These are phyloP conservation scores for Rossbeevera mucosa DNA, from an alignment of 768 basidiomycete genomes.

Conservation along the genomic window DNA sequence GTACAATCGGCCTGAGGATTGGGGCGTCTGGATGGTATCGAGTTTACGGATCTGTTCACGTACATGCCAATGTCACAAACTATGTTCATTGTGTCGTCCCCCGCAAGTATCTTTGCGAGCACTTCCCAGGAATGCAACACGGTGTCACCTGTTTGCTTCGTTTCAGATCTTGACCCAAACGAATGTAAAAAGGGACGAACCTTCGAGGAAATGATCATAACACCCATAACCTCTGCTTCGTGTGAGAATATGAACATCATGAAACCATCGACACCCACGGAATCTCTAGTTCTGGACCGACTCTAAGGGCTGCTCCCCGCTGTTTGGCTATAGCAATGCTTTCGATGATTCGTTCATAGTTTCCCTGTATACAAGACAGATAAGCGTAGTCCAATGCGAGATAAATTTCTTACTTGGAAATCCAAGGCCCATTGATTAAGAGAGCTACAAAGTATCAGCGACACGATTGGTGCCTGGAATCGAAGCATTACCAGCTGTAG, in stretches of 20 bases:
- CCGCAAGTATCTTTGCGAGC: constrained; percentile 81
- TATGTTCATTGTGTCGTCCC: constrained; percentile 77
- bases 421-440: constrained; percentile 98
- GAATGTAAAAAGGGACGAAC: constrained; percentile 34
- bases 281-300: constrained; percentile 96
- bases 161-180: not conserved
- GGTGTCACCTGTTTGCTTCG: constrained; percentile 70
- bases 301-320: constrained; percentile 83
- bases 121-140: constrained; percentile 97
- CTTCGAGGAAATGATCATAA: constrained; percentile 95
- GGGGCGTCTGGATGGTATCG: constrained; percentile 1
- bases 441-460: constrained; percentile 51
- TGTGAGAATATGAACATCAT: not conserved
- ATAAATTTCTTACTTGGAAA: constrained; percentile 61
- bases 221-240: constrained; percentile 86
- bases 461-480: not conserved
- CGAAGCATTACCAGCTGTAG: constrained; percentile 23
- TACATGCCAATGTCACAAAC: constrained; percentile 97
- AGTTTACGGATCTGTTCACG: constrained; percentile 21
- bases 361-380: constrained; percentile 55
- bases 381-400: not conserved
- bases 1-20: constrained; percentile 77
- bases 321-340: constrained; percentile 88
- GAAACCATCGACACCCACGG: constrained; percentile 47
- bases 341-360: constrained; percentile 82